Base-by-base conservation (phyloP, 306 rosid species). In the Vigna unguiculata region DNA sequence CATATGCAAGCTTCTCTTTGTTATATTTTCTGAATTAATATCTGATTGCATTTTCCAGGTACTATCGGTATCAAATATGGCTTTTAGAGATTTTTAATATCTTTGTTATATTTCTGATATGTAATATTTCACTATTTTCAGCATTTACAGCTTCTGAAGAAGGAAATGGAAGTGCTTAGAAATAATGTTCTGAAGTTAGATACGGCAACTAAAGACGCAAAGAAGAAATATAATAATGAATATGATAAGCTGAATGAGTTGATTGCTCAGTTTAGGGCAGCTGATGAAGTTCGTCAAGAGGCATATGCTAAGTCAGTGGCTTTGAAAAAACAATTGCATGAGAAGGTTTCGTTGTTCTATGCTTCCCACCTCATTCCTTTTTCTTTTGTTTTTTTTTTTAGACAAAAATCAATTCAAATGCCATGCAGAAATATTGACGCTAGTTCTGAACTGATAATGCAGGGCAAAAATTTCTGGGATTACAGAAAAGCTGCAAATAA, bases 211-310 rank as follows among this genome's bases (percentile, higher is more conserved):
- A 85, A 82, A 83, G 87, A 87, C 81, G 90, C 90, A 53, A 89
- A 54, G 83, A 89, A 80, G 88, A 86, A 67, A 75, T 83, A 40
- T 54, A 85, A 79, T 45, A 89, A 66, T 24, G 91, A 93, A 80
- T 55, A 46, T 36, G 58, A 61, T 11, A 54, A 81, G 78, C 40
- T 87, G 83, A 83, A 78, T 30, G 86, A 84, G 60, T 47, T 89
- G 76, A 54, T 45, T 54, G 74, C 83, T 72, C 86, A 58, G 75
- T 89, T 82, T 73, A 87, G 61, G 83, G 87, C 84, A 78, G 94
- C 96, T 40, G 89, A 90, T 86, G 85, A 74, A 67, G 72, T 74
- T 80, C 98, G 98, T 54, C 98, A 90, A 85, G 93, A 89, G 69
- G 89, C 98, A 60, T 89, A 85, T 45, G 83, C 80, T 13, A 80